These are phyloP conservation scores for Tolypocladium sp. DNA, from an alignment of 2,329 filamentous ascomycete genomes.

Conservation along the genomic window DNA sequence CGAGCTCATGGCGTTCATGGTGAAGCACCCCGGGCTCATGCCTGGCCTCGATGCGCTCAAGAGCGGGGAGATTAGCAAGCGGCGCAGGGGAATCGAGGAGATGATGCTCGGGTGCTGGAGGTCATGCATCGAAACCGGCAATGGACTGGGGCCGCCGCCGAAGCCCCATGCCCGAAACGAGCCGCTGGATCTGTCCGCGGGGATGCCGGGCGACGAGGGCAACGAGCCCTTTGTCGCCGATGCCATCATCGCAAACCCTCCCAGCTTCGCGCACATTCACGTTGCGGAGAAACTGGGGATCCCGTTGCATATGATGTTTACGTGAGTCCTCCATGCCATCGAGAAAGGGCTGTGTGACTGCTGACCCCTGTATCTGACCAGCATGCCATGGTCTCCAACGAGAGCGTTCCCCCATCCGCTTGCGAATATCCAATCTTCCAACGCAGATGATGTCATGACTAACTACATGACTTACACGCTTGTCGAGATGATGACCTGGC, in stretches of 20 bases:
- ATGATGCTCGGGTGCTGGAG: constrained; percentile 83
- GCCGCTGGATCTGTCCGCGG: constrained; percentile 27
- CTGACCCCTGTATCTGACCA: constrained; percentile 45
- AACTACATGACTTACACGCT: constrained; percentile 79
- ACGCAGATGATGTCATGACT: constrained; percentile 65
- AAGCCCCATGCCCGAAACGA: constrained; percentile 37
- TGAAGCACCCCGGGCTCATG: constrained; percentile 80
- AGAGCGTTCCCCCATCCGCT: constrained; percentile 79
- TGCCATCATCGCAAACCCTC: constrained; percentile 70
- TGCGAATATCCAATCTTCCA: constrained; percentile 69
- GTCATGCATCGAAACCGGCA: constrained; percentile 71
- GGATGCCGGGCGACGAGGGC: constrained; percentile 29
- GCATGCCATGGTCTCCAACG: constrained; percentile 86
- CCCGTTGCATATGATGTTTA: constrained; percentile 82
- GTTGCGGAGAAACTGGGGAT: constrained; percentile 67
- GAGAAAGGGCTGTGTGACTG: not conserved
- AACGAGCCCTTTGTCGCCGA: constrained; percentile 70
- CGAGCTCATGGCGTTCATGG: constrained; percentile 82
- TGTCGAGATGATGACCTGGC: constrained; percentile 89
- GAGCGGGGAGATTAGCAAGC: constrained; percentile 66
- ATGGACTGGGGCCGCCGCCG: constrained; percentile 47
- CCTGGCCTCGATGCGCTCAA: constrained; percentile 69
- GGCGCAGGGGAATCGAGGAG: constrained; percentile 65
- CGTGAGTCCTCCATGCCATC: constrained; percentile 40
- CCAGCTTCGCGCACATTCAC: constrained; percentile 68